Evolutionary conservation across 1,139 yeast genomes (phyloP), one percentile per base, ranked within the genome.

Genomic region (Suhomyces choctaworum): DNA sequence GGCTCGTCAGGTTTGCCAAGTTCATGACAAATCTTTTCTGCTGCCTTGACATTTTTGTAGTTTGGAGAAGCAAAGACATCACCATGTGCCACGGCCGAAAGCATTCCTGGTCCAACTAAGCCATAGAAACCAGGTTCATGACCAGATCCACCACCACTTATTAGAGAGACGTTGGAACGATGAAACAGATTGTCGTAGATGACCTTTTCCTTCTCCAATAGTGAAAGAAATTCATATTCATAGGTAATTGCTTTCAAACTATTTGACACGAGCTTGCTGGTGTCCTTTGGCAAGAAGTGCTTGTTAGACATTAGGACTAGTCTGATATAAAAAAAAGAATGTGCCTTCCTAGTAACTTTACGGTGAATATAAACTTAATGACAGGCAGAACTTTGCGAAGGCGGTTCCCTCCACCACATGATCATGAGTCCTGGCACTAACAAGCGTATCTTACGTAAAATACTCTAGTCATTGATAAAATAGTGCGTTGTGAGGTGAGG

Each of bases 71-170:
- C 28, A 25, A 25, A 25, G 5, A 25, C 28, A 16, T 25, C 28
- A 16, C 28, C 28, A 11, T 25, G 28, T 7, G 28, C 28, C n/a
- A 25, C 28, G 6, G 28, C 28, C 5, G 28, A 25, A 12, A 25
- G 19, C 28, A 25, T 25, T 12, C 28, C 28, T 10, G 28, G 8
- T 7, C 28, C 28, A 15, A 25, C 28, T n/a, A 25, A 16, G 8
- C 28, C 28, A 25, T 25, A 25, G 16, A 25, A 25, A 5, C 28
- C 28, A 5, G 28, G 28, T n/a, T 25, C 28, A 16, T 25, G 28
- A 13, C 28, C 28, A 15, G 28, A 25, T 7, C 28, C 28, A 25
- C 28, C 28, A 12, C 28, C 28, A 25, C 28, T 25, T 9, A 25
- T 25, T 21, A 25, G 16, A 16, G 21, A 25, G 13, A 25, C 28